A percentile compares a stretch with the other conserved stretches of the same genome.
Conservation (phyloP, 2,329 filamentous ascomycete genomes). For the Aspergillus felis region DNA sequence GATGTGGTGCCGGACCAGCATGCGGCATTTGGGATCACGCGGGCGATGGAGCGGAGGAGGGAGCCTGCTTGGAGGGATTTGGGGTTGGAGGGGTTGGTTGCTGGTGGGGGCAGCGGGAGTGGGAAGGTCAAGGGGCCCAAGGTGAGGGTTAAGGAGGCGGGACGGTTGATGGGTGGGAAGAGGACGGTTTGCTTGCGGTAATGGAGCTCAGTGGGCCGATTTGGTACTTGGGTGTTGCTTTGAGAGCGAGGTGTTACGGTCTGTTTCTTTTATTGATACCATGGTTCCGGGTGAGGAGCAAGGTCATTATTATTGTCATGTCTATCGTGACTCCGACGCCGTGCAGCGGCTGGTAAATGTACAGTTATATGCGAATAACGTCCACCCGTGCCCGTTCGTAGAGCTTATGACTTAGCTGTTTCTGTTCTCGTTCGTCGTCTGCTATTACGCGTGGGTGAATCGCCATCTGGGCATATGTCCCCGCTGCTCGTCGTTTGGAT, state of each 20-base stretch:
- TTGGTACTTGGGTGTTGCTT: background rate
- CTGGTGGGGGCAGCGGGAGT: constrained; percentile 15
- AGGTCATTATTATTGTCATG: background rate
- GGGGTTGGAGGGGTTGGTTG: constrained; percentile 21
- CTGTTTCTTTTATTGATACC: background rate
- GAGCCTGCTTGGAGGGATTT: constrained; percentile 59
- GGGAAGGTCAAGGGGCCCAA: constrained; percentile 11
- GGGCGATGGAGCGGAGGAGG: constrained; percentile 54
- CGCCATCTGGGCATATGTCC: constrained; percentile 78
- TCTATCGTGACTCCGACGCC: constrained; percentile 1
- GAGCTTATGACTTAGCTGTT: constrained; percentile 67
- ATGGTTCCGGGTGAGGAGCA: background rate
- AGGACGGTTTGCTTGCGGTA: constrained; percentile 36
- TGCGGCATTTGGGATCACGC: constrained; percentile 62
- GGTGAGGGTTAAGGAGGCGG: constrained; percentile 26
- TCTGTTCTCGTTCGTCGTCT: constrained; percentile 55
- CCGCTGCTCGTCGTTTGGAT: constrained; percentile 77
- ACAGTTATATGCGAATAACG: constrained; percentile 67
- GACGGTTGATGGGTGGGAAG: constrained; percentile 37
- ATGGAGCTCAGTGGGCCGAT: background rate
- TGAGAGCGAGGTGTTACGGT: background rate
- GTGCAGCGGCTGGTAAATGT: background rate
- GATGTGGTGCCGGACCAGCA: constrained; percentile 65
- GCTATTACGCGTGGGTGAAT: constrained; percentile 62
- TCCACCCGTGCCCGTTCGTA: constrained; percentile 84